These are phyloP conservation scores for Periconia sp. DNA, from an alignment of 2,329 filamentous ascomycete genomes.

Conservation along the genomic window DNA sequence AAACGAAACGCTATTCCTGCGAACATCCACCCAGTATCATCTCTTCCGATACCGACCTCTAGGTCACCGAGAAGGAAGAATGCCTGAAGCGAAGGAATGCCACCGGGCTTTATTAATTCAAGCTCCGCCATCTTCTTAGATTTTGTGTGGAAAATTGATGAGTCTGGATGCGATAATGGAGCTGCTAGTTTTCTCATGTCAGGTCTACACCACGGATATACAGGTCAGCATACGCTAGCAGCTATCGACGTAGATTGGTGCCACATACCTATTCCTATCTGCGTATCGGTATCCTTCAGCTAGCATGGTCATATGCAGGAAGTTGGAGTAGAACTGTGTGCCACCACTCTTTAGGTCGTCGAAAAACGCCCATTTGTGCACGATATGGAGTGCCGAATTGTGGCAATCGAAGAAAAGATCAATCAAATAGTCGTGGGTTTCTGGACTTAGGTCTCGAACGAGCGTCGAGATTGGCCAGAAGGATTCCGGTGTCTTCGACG, in stretches of 20 bases:
- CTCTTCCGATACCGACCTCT: slow-evolving; percentile 57
- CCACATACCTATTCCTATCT: slow-evolving; percentile 53
- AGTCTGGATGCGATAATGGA: slow-evolving; percentile 48
- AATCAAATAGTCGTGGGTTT: slow-evolving; percentile 58
- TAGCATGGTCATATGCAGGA: slow-evolving; percentile 57
- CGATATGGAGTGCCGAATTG: slow-evolving; percentile 54
- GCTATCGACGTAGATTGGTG: too few relatives aligned
- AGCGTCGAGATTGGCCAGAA: slow-evolving; percentile 52
- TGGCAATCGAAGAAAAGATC: slow-evolving; percentile 57
- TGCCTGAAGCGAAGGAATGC: slow-evolving; percentile 57
- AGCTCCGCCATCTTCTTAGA: slow-evolving; percentile 58
- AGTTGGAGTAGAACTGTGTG: slow-evolving; percentile 53
- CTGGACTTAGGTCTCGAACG: slow-evolving; percentile 48
- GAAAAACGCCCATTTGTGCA: slow-evolving; percentile 55
- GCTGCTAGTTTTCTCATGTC: slow-evolving; percentile 56
- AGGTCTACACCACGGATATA: too few relatives aligned
- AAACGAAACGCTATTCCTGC: slow-evolving; percentile 45
- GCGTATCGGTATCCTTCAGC: slow-evolving; percentile 58
- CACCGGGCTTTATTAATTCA: slow-evolving; percentile 56
- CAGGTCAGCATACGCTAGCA: too few relatives aligned
- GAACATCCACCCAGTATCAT: slow-evolving; percentile 61
- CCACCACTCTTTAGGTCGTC: slow-evolving; percentile 50
- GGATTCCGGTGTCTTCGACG: slow-evolving; percentile 43
- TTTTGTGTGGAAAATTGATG: slow-evolving; percentile 54
- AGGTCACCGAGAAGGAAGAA: slow-evolving; percentile 58